Conservation (phyloP, 768 basidiomycete genomes). For the Boletus reticuloceps region DNA sequence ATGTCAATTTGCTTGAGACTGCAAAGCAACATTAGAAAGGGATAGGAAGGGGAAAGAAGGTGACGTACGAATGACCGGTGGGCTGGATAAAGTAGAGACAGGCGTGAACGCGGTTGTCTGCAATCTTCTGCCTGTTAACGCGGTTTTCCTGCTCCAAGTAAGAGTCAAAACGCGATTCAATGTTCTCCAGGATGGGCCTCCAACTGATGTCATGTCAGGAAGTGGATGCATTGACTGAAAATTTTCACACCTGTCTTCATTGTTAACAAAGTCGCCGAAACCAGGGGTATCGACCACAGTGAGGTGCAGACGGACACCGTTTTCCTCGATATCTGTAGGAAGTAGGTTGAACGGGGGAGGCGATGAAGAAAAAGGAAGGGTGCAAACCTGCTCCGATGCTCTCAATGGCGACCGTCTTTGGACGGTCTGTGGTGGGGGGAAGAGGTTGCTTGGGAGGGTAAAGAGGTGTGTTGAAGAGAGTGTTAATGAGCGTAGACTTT, state of each 20-base stretch:
- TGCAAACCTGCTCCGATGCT: conserved; percentile 92
- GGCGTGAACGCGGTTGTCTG: conserved; percentile 97
- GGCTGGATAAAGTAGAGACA: conserved; percentile 99
- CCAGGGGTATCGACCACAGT: conserved; percentile 99
- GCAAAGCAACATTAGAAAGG: background rate
- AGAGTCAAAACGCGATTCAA: conserved; percentile 95
- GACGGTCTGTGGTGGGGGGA: conserved; percentile 80
- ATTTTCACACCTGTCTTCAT: conserved; percentile 82
- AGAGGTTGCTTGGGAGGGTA: conserved; percentile 86
- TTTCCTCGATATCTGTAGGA: conserved; percentile 93
- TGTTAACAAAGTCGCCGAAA: conserved; percentile 99
- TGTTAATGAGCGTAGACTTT: conserved; percentile 98
- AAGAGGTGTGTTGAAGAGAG: conserved; percentile 94
- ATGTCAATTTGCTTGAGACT: conserved; percentile 98
- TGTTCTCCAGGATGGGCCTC: conserved; percentile 98
- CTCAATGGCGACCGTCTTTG: conserved; percentile 96
- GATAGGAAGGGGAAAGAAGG: background rate
- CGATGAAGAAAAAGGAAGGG: background rate
- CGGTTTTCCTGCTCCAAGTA: conserved; percentile 99
- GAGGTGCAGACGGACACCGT: conserved; percentile 90
- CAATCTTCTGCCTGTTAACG: conserved; percentile 89
- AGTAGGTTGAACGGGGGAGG: conserved; percentile 10
- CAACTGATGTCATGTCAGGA: conserved; percentile 55
- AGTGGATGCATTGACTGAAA: conserved; percentile 10
- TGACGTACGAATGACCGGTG: conserved; percentile 90